A percentile compares a stretch with the other conserved stretches of the same genome.
Conservation (phyloP, 2,329 filamentous ascomycete genomes). For the Aschersonia sp. region DNA sequence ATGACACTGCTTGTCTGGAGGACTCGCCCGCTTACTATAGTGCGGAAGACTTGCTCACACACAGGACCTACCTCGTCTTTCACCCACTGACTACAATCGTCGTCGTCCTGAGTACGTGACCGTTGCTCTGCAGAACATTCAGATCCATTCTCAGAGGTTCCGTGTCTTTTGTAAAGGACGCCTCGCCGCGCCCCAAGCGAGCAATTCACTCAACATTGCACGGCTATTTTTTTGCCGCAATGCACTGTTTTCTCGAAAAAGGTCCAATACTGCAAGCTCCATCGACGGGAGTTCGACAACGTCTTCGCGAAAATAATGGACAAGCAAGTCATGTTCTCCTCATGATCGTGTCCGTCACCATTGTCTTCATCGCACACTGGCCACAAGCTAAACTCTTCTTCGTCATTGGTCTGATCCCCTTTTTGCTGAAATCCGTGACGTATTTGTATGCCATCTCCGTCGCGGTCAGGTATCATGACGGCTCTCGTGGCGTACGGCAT, state of each 20-base stretch:
- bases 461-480: slow-evolving; percentile 22
- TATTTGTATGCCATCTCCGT: slow-evolving; percentile 26
- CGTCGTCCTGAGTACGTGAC: slow-evolving; percentile 19
- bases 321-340: slow-evolving; percentile 29
- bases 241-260: background rate
- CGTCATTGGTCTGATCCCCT: slow-evolving; percentile 19
- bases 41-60: slow-evolving; percentile 15
- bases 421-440: slow-evolving; percentile 24
- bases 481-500: slow-evolving; percentile 25
- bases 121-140: slow-evolving; percentile 18
- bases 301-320: slow-evolving; percentile 27
- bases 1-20: slow-evolving; percentile 18
- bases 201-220: slow-evolving; percentile 13
- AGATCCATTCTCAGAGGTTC: slow-evolving; percentile 10
- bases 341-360: slow-evolving; percentile 26
- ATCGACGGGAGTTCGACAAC: slow-evolving; percentile 29
- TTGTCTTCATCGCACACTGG: slow-evolving; percentile 15
- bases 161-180: slow-evolving; percentile 5
- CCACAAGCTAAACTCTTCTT: slow-evolving; percentile 14
- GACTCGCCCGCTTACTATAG: slow-evolving; percentile 20
- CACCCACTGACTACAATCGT: slow-evolving; percentile 21
- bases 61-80: slow-evolving; percentile 16
- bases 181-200: slow-evolving; percentile 10
- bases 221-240: slow-evolving; percentile 17
- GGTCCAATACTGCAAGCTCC: slow-evolving; percentile 7